Conservation (phyloP, 352 stramenopile species). For the Globisporangium iwayamae region DNA sequence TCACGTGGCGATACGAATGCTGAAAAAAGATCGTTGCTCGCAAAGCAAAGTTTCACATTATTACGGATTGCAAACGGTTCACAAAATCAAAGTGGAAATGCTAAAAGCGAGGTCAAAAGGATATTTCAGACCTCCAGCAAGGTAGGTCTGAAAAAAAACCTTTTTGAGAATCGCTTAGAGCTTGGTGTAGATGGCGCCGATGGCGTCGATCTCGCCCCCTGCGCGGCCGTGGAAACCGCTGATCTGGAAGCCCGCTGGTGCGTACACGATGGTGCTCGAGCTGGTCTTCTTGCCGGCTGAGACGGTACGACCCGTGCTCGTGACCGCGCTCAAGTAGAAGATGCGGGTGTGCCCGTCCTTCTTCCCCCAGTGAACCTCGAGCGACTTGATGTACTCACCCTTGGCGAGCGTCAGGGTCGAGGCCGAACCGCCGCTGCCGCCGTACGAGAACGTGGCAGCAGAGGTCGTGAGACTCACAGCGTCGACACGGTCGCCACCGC, state of each 20-base stretch:
- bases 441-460: slow-evolving; percentile 27
- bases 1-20: too few relatives aligned
- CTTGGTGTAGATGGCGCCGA: slow-evolving; percentile 48
- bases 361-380: slow-evolving; percentile 48
- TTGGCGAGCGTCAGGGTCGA: slow-evolving; percentile 32
- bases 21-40: too few relatives aligned
- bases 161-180: slow-evolving; percentile 18
- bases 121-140: too few relatives aligned
- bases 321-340: slow-evolving; percentile 44
- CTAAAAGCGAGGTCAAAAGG: too few relatives aligned
- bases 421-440: slow-evolving; percentile 30
- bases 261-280: slow-evolving; percentile 26
- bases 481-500: slow-evolving; percentile 32
- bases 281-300: slow-evolving; percentile 29
- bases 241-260: slow-evolving; percentile 39
- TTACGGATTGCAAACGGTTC: too few relatives aligned
- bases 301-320: slow-evolving; percentile 29
- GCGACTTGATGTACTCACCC: slow-evolving; percentile 39
- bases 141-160: neutral
- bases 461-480: slow-evolving; percentile 31
- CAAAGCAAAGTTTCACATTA: too few relatives aligned
- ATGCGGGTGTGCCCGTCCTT: slow-evolving; percentile 32
- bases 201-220: slow-evolving; percentile 33
- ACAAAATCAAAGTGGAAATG: too few relatives aligned
- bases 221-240: slow-evolving; percentile 45